phyloP scores from a whole-genome alignment of 23 red algal genomes.

The Gracilaria domingensis region DNA sequence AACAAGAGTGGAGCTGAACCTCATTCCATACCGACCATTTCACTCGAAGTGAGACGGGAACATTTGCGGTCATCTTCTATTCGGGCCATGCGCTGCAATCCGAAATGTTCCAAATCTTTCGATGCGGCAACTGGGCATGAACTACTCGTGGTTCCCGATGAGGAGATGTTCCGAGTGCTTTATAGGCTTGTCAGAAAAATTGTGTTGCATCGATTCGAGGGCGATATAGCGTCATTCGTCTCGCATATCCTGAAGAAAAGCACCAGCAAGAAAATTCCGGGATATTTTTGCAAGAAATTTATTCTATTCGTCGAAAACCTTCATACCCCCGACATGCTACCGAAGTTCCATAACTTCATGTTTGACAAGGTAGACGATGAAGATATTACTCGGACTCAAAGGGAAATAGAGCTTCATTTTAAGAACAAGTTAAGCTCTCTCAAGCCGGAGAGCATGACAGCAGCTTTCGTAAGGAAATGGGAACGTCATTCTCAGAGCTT shows the following conservation, averaged over 20 bases:
- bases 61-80: background rate
- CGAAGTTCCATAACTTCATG: background rate
- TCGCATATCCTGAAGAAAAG: conserved; percentile 1
- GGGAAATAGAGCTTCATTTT: background rate
- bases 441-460: background rate
- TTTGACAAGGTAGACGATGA: background rate
- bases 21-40: background rate
- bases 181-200: background rate
- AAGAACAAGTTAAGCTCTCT: background rate
- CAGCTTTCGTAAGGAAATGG: background rate
- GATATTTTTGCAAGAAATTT: conserved; percentile 2
- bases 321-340: background rate
- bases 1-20: background rate
- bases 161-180: background rate
- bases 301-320: conserved; percentile 1
- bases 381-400: background rate
- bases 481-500: background rate
- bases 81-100: background rate
- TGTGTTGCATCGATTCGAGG: background rate
- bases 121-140: background rate
- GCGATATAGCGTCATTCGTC: background rate
- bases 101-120: background rate
- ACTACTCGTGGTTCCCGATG: background rate
- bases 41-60: background rate
- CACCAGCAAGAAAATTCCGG: background rate